phyloP scores from a whole-genome alignment of 2,329 filamentous ascomycete genomes.

The Nakataea oryzae region DNA sequence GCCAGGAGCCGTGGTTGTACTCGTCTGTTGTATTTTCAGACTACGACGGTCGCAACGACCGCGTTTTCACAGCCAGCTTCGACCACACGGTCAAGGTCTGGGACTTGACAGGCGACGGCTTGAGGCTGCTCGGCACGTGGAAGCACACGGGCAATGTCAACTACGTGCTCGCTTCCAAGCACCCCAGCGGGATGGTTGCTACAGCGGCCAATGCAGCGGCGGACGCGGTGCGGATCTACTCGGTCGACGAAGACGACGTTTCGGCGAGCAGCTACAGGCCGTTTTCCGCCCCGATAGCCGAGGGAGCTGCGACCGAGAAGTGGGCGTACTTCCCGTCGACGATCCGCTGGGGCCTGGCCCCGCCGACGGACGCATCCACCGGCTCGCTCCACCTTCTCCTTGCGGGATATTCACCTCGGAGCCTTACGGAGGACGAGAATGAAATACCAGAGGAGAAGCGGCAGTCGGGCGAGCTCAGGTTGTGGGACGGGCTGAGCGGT shows the following conservation, averaged over 20 bases:
- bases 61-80: slow-evolving; percentile 50
- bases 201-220: slow-evolving; percentile 46
- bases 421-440: slow-evolving; percentile 37
- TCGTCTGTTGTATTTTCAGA: slow-evolving; percentile 53
- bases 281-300: slow-evolving; percentile 28
- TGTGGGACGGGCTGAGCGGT: slow-evolving; percentile 42
- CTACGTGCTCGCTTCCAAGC: slow-evolving; percentile 46
- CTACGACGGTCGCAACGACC: slow-evolving; percentile 31
- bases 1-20: slow-evolving; percentile 53
- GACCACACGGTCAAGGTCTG: slow-evolving; percentile 52
- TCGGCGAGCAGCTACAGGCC: slow-evolving; percentile 23
- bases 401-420: slow-evolving; percentile 53
- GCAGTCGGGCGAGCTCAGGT: slow-evolving; percentile 48
- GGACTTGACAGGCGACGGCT: slow-evolving; percentile 30
- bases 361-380: slow-evolving; percentile 10
- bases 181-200: slow-evolving; percentile 38
- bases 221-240: slow-evolving; percentile 47
- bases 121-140: slow-evolving; percentile 41
- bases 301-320: slow-evolving; percentile 26
- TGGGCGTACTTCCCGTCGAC: slow-evolving; percentile 56
- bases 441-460: slow-evolving; percentile 48
- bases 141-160: slow-evolving; percentile 48
- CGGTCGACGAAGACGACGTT: slow-evolving; percentile 25
- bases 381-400: slow-evolving; percentile 40
- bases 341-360: slow-evolving; percentile 45